These are phyloP conservation scores for Fusarium siculi DNA, from an alignment of 2,329 filamentous ascomycete genomes.

Conservation along the genomic window DNA sequence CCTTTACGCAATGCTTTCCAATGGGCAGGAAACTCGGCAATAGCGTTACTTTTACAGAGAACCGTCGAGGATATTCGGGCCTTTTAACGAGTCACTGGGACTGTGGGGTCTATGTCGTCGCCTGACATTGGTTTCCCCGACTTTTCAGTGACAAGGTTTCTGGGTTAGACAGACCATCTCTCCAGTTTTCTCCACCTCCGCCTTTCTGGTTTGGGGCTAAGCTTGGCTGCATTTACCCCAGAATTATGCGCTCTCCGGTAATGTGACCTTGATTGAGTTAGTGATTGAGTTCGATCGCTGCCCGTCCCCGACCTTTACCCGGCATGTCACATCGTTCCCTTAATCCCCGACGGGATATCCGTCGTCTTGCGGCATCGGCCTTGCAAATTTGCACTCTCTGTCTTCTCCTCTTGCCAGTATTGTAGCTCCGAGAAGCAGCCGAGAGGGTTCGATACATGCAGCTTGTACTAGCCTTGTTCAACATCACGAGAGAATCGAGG, in stretches of 20 bases:
- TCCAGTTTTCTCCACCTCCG: slow-evolving; percentile 7
- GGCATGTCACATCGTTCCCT: neutral
- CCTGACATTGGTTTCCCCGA: neutral
- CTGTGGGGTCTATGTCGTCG: neutral
- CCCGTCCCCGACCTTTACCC: neutral
- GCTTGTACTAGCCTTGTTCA: neutral
- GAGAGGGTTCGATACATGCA: neutral
- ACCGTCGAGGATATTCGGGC: neutral
- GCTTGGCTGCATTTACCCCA: slow-evolving; percentile 8
- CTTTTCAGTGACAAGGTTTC: neutral
- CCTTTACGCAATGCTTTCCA: slow-evolving; percentile 5
- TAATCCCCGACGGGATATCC: neutral
- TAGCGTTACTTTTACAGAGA: neutral
- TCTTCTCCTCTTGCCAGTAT: fast-evolving
- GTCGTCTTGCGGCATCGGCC: neutral
- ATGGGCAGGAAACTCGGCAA: neutral
- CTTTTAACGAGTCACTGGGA: slow-evolving; percentile 6
- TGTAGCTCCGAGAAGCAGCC: neutral
- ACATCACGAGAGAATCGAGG: neutral
- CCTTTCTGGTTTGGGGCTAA: neutral
- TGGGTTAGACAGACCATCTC: neutral
- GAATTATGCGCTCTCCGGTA: neutral
- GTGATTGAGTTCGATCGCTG: neutral
- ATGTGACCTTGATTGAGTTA: neutral
- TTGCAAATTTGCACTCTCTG: neutral